Percentiles rank a stretch among this genome's conserved stretches.
Conservation (phyloP, 2,329 filamentous ascomycete genomes). For the Aquanectria penicillioides region DNA sequence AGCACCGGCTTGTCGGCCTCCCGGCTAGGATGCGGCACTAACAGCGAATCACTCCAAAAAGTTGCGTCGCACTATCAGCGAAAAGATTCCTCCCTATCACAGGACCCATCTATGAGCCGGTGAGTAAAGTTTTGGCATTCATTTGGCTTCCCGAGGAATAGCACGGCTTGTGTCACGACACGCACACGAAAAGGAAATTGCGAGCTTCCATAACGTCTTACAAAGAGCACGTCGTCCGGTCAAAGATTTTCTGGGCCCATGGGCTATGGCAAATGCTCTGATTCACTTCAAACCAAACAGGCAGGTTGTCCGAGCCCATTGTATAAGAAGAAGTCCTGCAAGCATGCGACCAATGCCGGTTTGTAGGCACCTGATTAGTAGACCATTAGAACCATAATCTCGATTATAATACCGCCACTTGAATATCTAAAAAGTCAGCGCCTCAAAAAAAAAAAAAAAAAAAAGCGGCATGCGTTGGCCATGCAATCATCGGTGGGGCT, state of each 20-base stretch:
- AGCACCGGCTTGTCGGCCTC: neutral
- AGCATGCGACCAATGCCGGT: no score
- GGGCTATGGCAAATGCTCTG: constrained; percentile 28
- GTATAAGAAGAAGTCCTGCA: constrained; percentile 40
- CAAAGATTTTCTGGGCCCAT: constrained; percentile 17
- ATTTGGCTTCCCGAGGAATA: neutral
- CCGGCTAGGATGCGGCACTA: neutral
- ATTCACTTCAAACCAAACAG: constrained; percentile 26
- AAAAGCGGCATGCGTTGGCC: constrained; percentile 35
- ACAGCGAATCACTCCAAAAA: neutral
- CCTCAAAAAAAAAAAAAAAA: constrained; percentile 1
- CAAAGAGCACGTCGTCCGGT: constrained; percentile 23
- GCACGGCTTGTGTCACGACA: constrained; percentile 30
- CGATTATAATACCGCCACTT: no score
- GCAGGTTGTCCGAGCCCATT: constrained; percentile 12
- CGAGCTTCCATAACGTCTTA: constrained; percentile 28
- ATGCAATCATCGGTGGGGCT: constrained; percentile 37
- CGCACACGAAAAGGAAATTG: constrained; percentile 20
- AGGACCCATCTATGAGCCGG: neutral
- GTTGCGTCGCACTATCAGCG: neutral
- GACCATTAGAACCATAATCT: no score
- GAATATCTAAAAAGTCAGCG: no score
- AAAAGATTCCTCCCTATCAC: neutral
- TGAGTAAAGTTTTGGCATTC: neutral
- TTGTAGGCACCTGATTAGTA: no score